Conservation (phyloP, 495 filamentous ascomycete species). For the Annulohypoxylon bovei region DNA sequence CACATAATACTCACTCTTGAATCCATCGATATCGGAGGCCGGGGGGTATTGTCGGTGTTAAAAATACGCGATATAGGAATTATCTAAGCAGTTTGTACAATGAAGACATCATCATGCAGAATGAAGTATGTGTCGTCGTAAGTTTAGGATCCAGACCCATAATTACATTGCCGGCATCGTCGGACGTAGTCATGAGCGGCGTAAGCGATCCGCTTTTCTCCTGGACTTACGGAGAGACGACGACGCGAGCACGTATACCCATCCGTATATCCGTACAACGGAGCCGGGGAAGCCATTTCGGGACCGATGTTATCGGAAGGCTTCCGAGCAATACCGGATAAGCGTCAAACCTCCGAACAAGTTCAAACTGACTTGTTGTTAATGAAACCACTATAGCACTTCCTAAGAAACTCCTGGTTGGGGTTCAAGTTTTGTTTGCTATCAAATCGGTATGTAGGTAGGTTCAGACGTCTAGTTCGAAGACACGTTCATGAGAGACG, state of each 20-base stretch:
- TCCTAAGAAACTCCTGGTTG: too few relatives aligned
- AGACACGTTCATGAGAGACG: too few relatives aligned
- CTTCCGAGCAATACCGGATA: not conserved
- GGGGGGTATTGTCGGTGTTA: not conserved
- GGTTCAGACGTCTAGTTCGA: too few relatives aligned
- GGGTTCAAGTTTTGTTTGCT: too few relatives aligned
- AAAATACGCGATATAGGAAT: not conserved
- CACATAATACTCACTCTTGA: too few relatives aligned
- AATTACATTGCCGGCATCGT: not conserved
- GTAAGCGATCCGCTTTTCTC: not conserved
- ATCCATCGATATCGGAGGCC: too few relatives aligned
- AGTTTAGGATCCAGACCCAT: not conserved
- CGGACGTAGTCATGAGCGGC: not conserved
- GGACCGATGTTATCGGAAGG: not conserved
- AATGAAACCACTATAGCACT: too few relatives aligned
- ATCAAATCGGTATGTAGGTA: too few relatives aligned
- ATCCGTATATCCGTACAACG: not conserved
- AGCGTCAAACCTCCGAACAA: too few relatives aligned
- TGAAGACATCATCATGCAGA: too few relatives aligned
- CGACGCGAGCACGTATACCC: not conserved
- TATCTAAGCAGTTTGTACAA: not conserved
- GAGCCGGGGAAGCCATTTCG: not conserved
- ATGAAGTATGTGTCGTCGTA: not conserved
- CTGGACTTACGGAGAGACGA: not conserved
- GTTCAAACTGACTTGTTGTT: too few relatives aligned